A percentile compares a stretch with the other conserved stretches of the same genome.
These are phyloP conservation scores for Stephanodiscus triporus DNA, from an alignment of 108 stramenopile species.

Conservation along the genomic window DNA sequence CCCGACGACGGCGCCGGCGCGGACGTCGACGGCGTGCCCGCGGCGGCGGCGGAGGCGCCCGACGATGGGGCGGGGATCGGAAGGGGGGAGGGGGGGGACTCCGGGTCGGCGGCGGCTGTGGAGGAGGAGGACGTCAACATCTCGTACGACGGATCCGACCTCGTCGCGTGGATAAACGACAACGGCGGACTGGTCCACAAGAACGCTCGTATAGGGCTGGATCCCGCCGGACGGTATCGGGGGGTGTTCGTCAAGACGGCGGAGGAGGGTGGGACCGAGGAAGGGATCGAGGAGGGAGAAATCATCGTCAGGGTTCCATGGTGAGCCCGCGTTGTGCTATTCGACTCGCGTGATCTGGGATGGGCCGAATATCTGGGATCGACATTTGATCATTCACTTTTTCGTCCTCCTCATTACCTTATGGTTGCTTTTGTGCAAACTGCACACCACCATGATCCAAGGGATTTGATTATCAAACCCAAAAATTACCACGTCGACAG, in stretches of 20 bases:
- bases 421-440: not conserved
- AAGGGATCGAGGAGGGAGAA: slow-evolving; percentile 43
- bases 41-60: not conserved
- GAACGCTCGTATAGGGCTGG: slow-evolving; percentile 48
- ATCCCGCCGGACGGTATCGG: slow-evolving; percentile 46
- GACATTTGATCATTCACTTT: not conserved
- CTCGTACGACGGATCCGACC: slow-evolving; percentile 39
- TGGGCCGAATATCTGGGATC: not conserved
- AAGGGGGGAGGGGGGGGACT: not conserved
- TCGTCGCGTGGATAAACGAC: slow-evolving; percentile 43
- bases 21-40: not conserved
- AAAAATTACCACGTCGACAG: slow-evolving; percentile 15
- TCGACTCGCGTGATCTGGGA: too few relatives aligned
- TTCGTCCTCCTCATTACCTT: too few relatives aligned
- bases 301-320: slow-evolving; percentile 44
- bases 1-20: too few relatives aligned
- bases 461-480: slow-evolving; percentile 49
- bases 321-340: too few relatives aligned
- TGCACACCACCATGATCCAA: not conserved
- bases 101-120: not conserved
- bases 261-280: slow-evolving; percentile 6
- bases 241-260: slow-evolving; percentile 48
- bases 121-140: slow-evolving; percentile 29
- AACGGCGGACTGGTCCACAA: slow-evolving; percentile 48
- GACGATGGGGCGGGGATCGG: not conserved